Evolutionary conservation across 2,329 filamentous ascomycete genomes (phyloP), one percentile per base, ranked within the genome.

Genomic region (Dactylellina leptospora): DNA sequence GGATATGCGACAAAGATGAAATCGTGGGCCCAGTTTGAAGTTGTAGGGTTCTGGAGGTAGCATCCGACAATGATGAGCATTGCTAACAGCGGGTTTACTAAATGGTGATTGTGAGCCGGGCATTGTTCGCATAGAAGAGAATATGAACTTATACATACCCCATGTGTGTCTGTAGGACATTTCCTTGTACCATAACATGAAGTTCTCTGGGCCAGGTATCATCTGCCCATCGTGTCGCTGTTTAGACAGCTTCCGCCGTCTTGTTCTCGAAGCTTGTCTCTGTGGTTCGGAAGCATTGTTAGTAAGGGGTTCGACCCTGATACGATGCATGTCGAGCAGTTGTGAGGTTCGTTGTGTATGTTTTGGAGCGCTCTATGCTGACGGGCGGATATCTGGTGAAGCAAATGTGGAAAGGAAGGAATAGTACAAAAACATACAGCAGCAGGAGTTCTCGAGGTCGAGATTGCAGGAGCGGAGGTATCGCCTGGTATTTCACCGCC

Each of bases 1-100:
- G 81, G 81, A 82, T 97, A 97, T 54, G 92, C 95, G 72, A 97
- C 87, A 84, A 96, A 96, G 80, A 97, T 87, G 80, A 92, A 92
- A 80, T 84, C 85, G 81, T 91, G 85, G 74, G 96, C 80, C 10
- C 90, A 90, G 80, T 97, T 97, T 66, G 88, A 87, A 73, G 88
- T 84, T 76, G 85, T 87, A 3, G 93, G 93, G 78, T 92, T 89
- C 78, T 91, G 79, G 75, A 87, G 86, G 81, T 93, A 97, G 73
- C 87, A 83, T 53, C 83, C 81, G 70, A 90, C 81, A 78, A 93
- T 84, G 78, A 87, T 77, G 69, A 84, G 73, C 66, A 91, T 81
- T 68, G 96, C 81, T 75, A 90, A 79, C 68, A 95, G 85, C 22
- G 93, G 93, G 53, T 84, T 82, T 16, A 87, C 78, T 77, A 27